Conservation (phyloP, 805 yeast species). For the Starmerella bombi region DNA sequence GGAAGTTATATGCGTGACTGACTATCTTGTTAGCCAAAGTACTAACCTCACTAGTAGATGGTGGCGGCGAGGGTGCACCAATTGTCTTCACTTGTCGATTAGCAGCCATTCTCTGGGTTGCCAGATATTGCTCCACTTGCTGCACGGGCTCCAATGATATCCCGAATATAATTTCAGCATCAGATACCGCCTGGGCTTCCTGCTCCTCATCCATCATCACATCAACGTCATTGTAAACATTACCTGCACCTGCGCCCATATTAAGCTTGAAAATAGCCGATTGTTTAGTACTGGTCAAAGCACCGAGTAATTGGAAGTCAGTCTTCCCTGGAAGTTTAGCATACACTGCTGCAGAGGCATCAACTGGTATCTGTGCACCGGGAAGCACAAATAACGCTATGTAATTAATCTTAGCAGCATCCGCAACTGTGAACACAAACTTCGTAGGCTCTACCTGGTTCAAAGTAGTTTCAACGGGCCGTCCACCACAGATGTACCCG, state of each 20-base stretch:
- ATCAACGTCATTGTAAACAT: slow-evolving; percentile 33
- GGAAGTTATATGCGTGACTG: slow-evolving; percentile 78
- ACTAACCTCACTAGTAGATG: slow-evolving; percentile 38
- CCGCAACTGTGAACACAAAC: slow-evolving; percentile 48
- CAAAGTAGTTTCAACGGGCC: slow-evolving; percentile 37
- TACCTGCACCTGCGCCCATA: slow-evolving; percentile 25
- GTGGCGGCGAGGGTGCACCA: slow-evolving; percentile 16
- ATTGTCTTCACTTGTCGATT: slow-evolving; percentile 6
- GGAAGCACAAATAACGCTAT: slow-evolving; percentile 79
- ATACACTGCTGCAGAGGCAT: slow-evolving; percentile 70
- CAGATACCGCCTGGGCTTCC: slow-evolving; percentile 28
- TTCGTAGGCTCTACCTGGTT: slow-evolving; percentile 56
- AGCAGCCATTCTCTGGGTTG: slow-evolving; percentile 9
- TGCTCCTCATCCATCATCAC: slow-evolving; percentile 46
- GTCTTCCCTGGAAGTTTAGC: slow-evolving; percentile 58
- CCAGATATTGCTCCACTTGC: slow-evolving; percentile 49
- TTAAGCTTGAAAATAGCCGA: slow-evolving; percentile 83
- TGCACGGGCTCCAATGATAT: slow-evolving; percentile 75
- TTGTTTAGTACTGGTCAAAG: slow-evolving; percentile 45
- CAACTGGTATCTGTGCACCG: slow-evolving; percentile 52
- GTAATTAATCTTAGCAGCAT: slow-evolving; percentile 58
- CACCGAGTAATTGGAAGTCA: slow-evolving; percentile 30
- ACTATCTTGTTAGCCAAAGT: slow-evolving; percentile 75
- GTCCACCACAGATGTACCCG: slow-evolving; percentile 65
- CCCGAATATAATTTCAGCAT: slow-evolving; percentile 43